phyloP scores from a whole-genome alignment of 1,139 yeast genomes.

The Entelexis sorbosivorans region DNA sequence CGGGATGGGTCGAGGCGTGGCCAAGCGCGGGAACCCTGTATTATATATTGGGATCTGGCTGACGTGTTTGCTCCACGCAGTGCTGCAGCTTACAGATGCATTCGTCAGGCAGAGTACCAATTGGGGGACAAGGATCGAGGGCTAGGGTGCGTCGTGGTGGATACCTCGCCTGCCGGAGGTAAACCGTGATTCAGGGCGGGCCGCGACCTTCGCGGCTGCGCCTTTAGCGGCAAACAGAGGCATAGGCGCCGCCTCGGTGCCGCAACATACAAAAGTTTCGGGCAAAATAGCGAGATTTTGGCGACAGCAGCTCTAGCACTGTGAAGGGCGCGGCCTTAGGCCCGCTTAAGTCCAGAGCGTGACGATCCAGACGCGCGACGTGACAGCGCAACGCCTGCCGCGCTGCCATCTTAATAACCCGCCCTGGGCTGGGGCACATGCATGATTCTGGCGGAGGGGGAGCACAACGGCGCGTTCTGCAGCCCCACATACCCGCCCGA shows the following conservation, averaged over 20 bases:
- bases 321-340: not conserved
- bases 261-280: not conserved
- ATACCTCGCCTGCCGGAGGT: not conserved
- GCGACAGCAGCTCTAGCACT: not conserved
- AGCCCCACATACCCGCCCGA: constrained; percentile 2
- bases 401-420: not conserved
- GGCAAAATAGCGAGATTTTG: not conserved
- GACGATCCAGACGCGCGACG: not conserved
- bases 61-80: constrained; percentile 9
- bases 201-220: not conserved
- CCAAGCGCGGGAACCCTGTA: not conserved
- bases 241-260: not conserved
- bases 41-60: constrained; percentile 8
- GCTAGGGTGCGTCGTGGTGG: constrained; percentile 1
- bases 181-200: not conserved
- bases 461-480: not conserved
- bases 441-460: not conserved
- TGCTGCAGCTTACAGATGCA: constrained; percentile 4
- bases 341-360: not conserved
- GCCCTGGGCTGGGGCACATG: not conserved
- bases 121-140: not conserved
- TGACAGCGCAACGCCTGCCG: constrained; percentile 3
- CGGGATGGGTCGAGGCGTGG: not conserved
- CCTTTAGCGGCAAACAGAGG: not conserved
- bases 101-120: constrained; percentile 2